Conservation (phyloP, 768 basidiomycete species). For the Lactarius akahatsu region DNA sequence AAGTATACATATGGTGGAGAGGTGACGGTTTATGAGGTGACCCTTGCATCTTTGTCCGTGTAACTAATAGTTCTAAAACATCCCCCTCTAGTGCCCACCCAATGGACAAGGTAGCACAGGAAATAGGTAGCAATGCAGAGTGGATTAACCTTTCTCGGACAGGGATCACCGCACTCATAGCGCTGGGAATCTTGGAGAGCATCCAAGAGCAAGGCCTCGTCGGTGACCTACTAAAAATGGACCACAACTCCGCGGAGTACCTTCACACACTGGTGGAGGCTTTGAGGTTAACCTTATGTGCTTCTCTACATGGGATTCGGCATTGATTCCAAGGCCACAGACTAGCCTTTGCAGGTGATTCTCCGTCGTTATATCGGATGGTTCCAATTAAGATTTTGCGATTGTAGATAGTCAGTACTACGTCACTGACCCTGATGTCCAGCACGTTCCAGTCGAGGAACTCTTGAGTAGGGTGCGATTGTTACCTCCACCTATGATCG, state of each 20-base stretch:
- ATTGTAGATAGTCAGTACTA: conserved; percentile 78
- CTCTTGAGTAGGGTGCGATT: conserved; percentile 76
- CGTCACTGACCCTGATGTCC: conserved; percentile 86
- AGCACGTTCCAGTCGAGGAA: conserved; percentile 74
- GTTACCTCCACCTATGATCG: background rate
- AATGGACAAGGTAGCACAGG: conserved; percentile 77
- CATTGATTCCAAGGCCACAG: conserved; percentile 30
- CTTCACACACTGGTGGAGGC: conserved; percentile 86
- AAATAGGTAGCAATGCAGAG: background rate
- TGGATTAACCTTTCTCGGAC: background rate
- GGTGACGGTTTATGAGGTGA: conserved; percentile 88
- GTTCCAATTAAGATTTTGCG: conserved; percentile 1
- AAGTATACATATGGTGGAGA: conserved; percentile 83
- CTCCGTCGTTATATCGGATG: background rate
- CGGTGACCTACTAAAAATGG: conserved; percentile 69
- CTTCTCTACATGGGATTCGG: background rate
- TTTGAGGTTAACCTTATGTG: conserved; percentile 53
- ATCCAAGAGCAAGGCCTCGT: conserved; percentile 74
- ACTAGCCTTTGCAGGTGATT: conserved; percentile 67
- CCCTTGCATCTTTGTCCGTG: conserved; percentile 21
- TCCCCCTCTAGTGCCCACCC: conserved; percentile 66
- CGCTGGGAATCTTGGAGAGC: conserved; percentile 88
- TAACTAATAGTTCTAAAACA: conserved; percentile 9
- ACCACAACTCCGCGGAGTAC: conserved; percentile 90
- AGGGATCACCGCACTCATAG: conserved; percentile 90